Evolutionary conservation across 2,329 filamentous ascomycete genomes (phyloP).

Genomic region (Teratosphaeria epicoccoides): DNA sequence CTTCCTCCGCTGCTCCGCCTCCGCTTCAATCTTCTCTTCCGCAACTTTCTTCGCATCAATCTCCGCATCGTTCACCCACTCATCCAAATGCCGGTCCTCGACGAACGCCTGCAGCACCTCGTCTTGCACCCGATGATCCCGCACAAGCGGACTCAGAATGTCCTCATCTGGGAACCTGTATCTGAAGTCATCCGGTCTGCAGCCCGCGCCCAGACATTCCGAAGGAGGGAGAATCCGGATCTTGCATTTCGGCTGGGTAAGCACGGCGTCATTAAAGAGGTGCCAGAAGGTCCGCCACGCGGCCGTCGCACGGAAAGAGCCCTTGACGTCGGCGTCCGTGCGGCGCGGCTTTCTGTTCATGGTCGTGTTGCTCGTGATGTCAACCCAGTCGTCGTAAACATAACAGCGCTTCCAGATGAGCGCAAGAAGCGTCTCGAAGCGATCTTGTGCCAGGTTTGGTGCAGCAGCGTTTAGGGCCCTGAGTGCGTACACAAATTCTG

Average conservation of each 20-base stretch:
- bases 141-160: slow-evolving; percentile 55
- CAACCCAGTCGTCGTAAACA: slow-evolving; percentile 73
- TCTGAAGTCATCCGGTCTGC: slow-evolving; percentile 50
- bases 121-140: slow-evolving; percentile 66
- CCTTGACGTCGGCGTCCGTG: slow-evolving; percentile 57
- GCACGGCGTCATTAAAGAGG: slow-evolving; percentile 8
- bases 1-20: slow-evolving; percentile 15
- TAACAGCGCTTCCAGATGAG: slow-evolving; percentile 85
- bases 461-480: slow-evolving; percentile 43
- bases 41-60: slow-evolving; percentile 29
- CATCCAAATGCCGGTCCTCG: slow-evolving; percentile 55
- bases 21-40: slow-evolving; percentile 24
- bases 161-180: slow-evolving; percentile 41
- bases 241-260: slow-evolving; percentile 6
- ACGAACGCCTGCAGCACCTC: slow-evolving; percentile 53
- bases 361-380: slow-evolving; percentile 64
- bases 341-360: slow-evolving; percentile 31
- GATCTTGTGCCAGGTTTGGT: slow-evolving; percentile 42
- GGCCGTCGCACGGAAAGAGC: slow-evolving; percentile 38
- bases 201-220: slow-evolving; percentile 42
- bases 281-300: slow-evolving; percentile 38
- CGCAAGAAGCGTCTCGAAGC: slow-evolving; percentile 44
- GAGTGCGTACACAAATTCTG: slow-evolving; percentile 67
- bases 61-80: slow-evolving; percentile 49
- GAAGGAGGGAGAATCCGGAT: slow-evolving; percentile 18